These are phyloP conservation scores for Haplosporangium gracile DNA, from an alignment of 192 early-diverging fungal species.

Conservation along the genomic window DNA sequence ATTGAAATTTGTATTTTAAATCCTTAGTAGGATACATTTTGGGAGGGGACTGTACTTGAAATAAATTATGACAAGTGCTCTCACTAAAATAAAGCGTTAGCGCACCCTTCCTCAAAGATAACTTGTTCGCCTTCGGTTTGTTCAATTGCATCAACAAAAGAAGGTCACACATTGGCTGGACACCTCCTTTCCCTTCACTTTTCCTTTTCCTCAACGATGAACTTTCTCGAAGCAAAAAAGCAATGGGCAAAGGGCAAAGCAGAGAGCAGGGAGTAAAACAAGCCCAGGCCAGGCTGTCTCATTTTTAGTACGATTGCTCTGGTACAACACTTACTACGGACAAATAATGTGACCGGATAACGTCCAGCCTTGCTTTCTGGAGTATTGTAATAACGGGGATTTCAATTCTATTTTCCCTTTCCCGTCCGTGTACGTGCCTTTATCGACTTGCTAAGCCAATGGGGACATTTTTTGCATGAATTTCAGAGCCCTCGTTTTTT, in stretches of 20 bases:
- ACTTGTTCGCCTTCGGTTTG: neutral
- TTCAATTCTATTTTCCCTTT: too few relatives aligned
- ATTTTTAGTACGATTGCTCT: neutral
- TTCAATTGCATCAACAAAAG: neutral
- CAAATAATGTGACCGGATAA: neutral
- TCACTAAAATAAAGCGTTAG: neutral
- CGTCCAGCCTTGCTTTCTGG: neutral
- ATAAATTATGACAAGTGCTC: neutral
- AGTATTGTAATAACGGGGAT: neutral
- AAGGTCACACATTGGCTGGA: neutral
- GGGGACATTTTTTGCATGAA: conserved; percentile 11
- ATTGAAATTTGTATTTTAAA: too few relatives aligned
- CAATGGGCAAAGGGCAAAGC: neutral
- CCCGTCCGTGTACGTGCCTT: neutral
- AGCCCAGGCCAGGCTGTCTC: neutral
- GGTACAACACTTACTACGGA: neutral
- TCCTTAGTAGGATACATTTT: too few relatives aligned
- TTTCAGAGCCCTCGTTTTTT: neutral
- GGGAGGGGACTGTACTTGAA: too few relatives aligned
- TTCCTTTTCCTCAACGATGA: neutral
- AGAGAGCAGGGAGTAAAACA: neutral
- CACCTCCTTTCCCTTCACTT: neutral
- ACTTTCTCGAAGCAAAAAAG: neutral
- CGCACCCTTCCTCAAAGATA: neutral
- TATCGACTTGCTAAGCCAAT: neutral